phyloP scores from a whole-genome alignment of 2,329 filamentous ascomycete species.

The Colletotrichum sidae region DNA sequence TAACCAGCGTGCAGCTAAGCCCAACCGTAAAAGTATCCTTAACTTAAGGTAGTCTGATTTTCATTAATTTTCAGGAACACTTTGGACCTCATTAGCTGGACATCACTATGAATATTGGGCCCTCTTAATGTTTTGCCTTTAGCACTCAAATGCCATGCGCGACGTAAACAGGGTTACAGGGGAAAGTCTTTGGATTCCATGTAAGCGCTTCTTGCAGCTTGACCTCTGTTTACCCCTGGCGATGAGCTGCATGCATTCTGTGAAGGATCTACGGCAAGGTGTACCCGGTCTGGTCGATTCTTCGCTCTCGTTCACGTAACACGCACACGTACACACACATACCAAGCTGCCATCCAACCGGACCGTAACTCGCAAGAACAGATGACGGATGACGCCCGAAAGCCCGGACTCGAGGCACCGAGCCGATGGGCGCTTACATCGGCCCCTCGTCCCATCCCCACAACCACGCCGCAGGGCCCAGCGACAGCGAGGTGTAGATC shows the following conservation, averaged over 20 bases:
- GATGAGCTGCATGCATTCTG: not conserved
- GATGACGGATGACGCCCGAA: slow-evolving; percentile 10
- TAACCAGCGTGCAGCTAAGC: no score
- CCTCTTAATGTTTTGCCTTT: no score
- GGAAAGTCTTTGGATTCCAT: slow-evolving; percentile 4
- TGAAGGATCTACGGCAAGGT: slow-evolving; percentile 19
- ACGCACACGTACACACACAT: no score
- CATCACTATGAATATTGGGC: no score
- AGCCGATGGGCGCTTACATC: not conserved
- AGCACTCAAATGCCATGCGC: no score
- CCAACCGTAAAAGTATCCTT: not conserved
- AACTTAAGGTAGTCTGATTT: not conserved
- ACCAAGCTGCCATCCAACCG: no score
- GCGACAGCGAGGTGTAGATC: slow-evolving; percentile 8
- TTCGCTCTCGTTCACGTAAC: not conserved
- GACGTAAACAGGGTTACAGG: not conserved
- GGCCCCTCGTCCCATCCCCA: slow-evolving; percentile 5
- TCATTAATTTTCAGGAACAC: no score
- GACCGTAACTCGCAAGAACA: not conserved
- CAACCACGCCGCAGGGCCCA: not conserved
- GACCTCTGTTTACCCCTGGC: not conserved
- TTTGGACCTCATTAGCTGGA: no score
- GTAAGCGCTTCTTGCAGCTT: not conserved
- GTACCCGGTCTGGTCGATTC: not conserved
- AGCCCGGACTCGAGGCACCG: not conserved